phyloP scores from a whole-genome alignment of 352 stramenopile genomes.

The Globisporangium rhizosaccharum region DNA sequence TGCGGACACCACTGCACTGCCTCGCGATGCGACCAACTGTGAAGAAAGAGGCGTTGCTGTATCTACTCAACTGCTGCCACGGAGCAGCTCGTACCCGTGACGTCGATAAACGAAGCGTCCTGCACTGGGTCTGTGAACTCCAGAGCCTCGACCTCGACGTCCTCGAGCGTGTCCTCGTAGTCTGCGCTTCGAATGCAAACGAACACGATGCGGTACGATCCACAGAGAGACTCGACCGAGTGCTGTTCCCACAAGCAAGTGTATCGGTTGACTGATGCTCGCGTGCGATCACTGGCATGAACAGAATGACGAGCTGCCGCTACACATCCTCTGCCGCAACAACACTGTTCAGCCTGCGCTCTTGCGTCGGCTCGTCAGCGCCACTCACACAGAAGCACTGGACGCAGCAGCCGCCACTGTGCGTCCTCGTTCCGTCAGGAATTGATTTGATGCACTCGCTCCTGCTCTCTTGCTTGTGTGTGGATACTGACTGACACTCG shows the following conservation, averaged over 20 bases:
- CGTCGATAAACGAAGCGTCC: constrained; percentile 30
- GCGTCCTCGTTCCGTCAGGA: background rate
- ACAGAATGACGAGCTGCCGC: constrained; percentile 45
- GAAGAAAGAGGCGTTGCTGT: constrained; percentile 30
- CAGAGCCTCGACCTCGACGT: constrained; percentile 21
- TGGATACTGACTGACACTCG: too few species aligned
- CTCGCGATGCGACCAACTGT: constrained; percentile 19
- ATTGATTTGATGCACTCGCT: too few species aligned
- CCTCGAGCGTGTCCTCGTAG: constrained; percentile 16
- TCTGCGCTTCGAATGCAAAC: constrained; percentile 13
- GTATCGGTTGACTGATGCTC: background rate
- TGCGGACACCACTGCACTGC: constrained; percentile 43
- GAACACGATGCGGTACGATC: constrained; percentile 12
- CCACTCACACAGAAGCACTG: constrained; percentile 20
- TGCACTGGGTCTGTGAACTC: constrained; percentile 55
- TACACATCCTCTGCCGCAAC: constrained; percentile 59
- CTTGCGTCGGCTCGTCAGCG: constrained; percentile 26
- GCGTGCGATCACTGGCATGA: background rate
- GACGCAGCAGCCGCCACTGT: constrained; percentile 28
- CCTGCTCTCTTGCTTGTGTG: too few species aligned
- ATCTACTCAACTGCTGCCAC: constrained; percentile 29
- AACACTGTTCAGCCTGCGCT: constrained; percentile 19
- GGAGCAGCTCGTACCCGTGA: constrained; percentile 10
- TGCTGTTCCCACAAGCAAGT: background rate
- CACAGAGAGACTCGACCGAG: background rate